Conservation (phyloP, 495 filamentous ascomycete genomes). For the Hyaloscypha variabilis region DNA sequence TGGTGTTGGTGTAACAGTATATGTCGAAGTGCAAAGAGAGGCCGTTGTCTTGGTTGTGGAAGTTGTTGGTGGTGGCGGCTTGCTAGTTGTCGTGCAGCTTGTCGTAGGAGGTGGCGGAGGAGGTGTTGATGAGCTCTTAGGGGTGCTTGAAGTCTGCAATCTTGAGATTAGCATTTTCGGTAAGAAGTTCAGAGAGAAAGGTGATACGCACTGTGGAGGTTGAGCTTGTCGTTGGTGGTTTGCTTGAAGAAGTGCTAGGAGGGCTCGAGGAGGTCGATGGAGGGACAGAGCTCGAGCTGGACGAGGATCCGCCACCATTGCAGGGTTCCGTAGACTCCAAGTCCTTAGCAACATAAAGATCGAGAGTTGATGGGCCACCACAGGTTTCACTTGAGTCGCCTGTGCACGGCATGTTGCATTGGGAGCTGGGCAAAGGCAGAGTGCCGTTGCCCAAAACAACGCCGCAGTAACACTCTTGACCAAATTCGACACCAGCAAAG, state of each 20-base stretch:
- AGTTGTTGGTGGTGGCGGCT: too few species aligned
- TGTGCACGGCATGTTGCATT: slow-evolving; percentile 51
- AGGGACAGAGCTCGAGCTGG: not conserved
- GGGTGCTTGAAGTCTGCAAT: not conserved
- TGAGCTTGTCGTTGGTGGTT: not conserved
- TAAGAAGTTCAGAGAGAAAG: not conserved
- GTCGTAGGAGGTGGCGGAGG: not conserved
- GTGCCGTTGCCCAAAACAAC: slow-evolving; percentile 48
- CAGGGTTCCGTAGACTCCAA: slow-evolving; percentile 48
- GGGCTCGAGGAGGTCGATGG: slow-evolving; percentile 17
- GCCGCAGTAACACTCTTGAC: slow-evolving; percentile 38
- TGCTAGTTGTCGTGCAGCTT: not conserved
- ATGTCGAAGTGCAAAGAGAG: slow-evolving; percentile 38
- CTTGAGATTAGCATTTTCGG: not conserved
- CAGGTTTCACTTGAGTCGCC: slow-evolving; percentile 49
- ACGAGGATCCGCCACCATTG: slow-evolving; percentile 31
- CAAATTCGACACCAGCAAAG: slow-evolving; percentile 54
- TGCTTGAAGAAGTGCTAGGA: not conserved
- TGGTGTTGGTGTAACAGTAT: slow-evolving; percentile 42
- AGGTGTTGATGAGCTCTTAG: not conserved
- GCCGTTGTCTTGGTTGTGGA: slow-evolving; percentile 37
- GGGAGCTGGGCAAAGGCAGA: slow-evolving; percentile 29
- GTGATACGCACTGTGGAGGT: too few species aligned
- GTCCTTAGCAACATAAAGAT: slow-evolving; percentile 42
- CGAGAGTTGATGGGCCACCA: slow-evolving; percentile 47